Conservation (phyloP, 225 moss, liverwort and hornwort species). For the Polytrichum formosum region DNA sequence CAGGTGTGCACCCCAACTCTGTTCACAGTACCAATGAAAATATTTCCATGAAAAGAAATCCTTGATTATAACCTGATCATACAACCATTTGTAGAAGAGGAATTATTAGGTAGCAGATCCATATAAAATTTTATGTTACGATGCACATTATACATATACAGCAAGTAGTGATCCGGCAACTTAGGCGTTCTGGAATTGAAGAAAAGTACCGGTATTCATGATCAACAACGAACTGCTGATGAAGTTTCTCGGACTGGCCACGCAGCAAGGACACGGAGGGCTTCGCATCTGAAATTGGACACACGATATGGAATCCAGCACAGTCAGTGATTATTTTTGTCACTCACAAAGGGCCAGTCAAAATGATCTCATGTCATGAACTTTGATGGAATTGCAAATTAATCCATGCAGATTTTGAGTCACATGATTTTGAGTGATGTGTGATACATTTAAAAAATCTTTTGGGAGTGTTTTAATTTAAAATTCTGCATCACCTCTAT, state of each 20-base stretch:
- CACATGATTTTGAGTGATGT: background rate
- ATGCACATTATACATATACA: background rate
- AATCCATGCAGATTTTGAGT: background rate
- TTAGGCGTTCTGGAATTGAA: background rate
- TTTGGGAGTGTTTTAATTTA: too few relatives aligned
- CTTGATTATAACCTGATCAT: background rate
- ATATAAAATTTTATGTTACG: background rate
- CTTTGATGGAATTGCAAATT: background rate
- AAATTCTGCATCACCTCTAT: too few relatives aligned
- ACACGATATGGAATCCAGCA: too few relatives aligned
- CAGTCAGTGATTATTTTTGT: too few relatives aligned
- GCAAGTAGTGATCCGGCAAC: background rate
- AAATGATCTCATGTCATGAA: background rate
- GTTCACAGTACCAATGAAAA: constrained; percentile 14
- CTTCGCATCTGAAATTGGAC: constrained; percentile 9
- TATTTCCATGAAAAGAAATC: background rate
- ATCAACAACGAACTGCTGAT: constrained; percentile 40
- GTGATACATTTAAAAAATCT: background rate
- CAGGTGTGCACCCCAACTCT: constrained; percentile 79
- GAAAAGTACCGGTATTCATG: constrained; percentile 22
- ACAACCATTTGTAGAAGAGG: background rate
- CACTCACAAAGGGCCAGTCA: too few relatives aligned
- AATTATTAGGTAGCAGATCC: too few relatives aligned
- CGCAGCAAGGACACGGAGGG: background rate
- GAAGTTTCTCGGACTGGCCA: constrained; percentile 40